Evolutionary conservation across 2,329 filamentous ascomycete species (phyloP), one percentile per base, ranked within the genome.

Genomic region (Coniosporium tulheliwenetii): DNA sequence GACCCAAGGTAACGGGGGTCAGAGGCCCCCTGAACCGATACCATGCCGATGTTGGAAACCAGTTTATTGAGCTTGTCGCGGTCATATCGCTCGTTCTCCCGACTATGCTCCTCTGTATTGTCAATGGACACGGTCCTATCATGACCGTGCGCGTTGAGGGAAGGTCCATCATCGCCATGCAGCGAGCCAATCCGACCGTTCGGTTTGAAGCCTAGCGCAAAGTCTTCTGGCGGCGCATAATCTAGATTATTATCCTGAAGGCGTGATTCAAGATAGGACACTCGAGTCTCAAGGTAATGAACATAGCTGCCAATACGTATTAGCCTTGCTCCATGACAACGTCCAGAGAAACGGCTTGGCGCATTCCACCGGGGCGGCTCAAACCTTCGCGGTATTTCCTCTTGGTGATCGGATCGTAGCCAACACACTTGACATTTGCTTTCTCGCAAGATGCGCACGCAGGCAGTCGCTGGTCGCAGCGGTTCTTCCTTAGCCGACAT

Each of bases 321-420:
- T 85, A 47, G 19, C 19, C 19, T 26, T 26, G 7, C 19, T 26
- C 19, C 19, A 26, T 26, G 19, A 26, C 19, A 26, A 26, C 19
- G 19, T 7, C 19, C 19, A 26, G 19, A 26, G 19, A 26, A 26
- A 26, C 19, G 19, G 19, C 19, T 36, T 44, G 42, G 46, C 37
- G 36, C 16, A 39, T 39, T 38, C 37, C 31, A 38, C 39, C 12
- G 30, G 16, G 15, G 30, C 29, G 5, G 7, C 19, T 26, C 19
- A 50, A 68, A 66, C 75, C 19, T 79, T 61, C 87, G 75, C 39
- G 89, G 89, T 43, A 96, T 94, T 63, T 95, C 86, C 84, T 79
- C 69, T 95, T 95, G 16, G 85, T 93, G 54, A 95, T 94, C 30
- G 89, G 87, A 57, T 96, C 89, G 60, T 94, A 95, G 46, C 89